Evolutionary conservation across 495 filamentous ascomycete genomes (phyloP).

Genomic region (Penicillium fimorum): DNA sequence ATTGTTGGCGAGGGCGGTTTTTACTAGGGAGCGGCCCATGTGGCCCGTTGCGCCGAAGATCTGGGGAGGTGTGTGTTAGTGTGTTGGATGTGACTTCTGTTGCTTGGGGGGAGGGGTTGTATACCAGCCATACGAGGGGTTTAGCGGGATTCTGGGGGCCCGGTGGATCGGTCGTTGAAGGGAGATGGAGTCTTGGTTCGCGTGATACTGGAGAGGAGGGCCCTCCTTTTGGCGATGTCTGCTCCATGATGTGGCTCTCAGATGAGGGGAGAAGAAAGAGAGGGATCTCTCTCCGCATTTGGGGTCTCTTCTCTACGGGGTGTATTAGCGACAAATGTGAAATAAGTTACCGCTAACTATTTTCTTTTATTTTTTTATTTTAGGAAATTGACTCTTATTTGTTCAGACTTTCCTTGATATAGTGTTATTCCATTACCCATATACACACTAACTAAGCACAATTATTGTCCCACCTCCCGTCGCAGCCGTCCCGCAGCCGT

Average conservation of each 20-base stretch:
- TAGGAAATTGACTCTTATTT: neutral
- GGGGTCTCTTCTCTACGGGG: neutral
- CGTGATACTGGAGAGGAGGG: slow-evolving; percentile 30
- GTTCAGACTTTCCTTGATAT: neutral
- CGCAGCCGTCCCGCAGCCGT: slow-evolving; percentile 72
- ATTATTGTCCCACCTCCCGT: slow-evolving; percentile 54
- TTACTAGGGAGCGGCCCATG: slow-evolving; percentile 88
- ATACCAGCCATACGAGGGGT: slow-evolving; percentile 79
- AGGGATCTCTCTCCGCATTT: slow-evolving; percentile 12
- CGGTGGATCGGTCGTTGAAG: slow-evolving; percentile 77
- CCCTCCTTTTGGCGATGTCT: slow-evolving; percentile 31
- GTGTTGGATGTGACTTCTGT: neutral
- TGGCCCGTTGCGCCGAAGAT: slow-evolving; percentile 95
- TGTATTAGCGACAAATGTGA: neutral
- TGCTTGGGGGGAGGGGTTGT: slow-evolving; percentile 25
- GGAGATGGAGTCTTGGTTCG: slow-evolving; percentile 57
- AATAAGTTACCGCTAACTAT: neutral
- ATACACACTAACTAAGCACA: slow-evolving; percentile 2
- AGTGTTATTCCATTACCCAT: slow-evolving; percentile 5
- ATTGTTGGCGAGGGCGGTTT: slow-evolving; percentile 71
- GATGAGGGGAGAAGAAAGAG: slow-evolving; percentile 4
- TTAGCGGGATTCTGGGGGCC: slow-evolving; percentile 67
- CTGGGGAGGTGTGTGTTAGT: slow-evolving; percentile 34
- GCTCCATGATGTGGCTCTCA: slow-evolving; percentile 29
- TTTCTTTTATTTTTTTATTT: neutral